These are phyloP conservation scores for Fusarium secorum DNA, from an alignment of 2,329 filamentous ascomycete species.

Conservation along the genomic window DNA sequence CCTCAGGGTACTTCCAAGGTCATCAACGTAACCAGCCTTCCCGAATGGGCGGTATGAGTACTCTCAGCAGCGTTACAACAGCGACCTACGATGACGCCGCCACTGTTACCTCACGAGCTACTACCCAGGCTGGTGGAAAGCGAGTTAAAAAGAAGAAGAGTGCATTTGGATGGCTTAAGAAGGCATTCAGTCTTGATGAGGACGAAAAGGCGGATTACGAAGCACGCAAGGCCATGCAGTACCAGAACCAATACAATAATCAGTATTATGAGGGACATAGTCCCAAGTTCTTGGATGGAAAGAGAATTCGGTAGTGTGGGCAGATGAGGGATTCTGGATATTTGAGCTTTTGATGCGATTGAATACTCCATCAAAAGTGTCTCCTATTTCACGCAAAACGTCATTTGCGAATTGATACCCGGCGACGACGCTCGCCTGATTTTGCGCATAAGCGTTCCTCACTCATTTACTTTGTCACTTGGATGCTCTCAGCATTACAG, in stretches of 20 bases:
- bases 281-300: constrained; percentile 65
- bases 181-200: constrained; percentile 71
- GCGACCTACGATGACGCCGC: constrained; percentile 53
- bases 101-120: constrained; percentile 40
- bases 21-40: constrained; percentile 61
- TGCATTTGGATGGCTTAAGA: constrained; percentile 73
- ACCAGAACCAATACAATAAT: constrained; percentile 52
- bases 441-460: constrained; percentile 24
- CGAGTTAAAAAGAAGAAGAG: constrained; percentile 72
- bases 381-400: constrained; percentile 20
- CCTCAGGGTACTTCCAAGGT: constrained; percentile 47
- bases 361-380: neutral
- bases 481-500: constrained; percentile 9
- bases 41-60: constrained; percentile 63
- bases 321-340: constrained; percentile 4
- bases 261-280: constrained; percentile 60
- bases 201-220: constrained; percentile 69
- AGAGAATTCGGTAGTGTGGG: constrained; percentile 50
- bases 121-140: constrained; percentile 46
- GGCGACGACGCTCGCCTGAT: constrained; percentile 28
- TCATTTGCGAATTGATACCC: constrained; percentile 42
- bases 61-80: constrained; percentile 62
- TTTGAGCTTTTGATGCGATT: neutral
- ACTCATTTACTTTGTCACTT: constrained; percentile 10
- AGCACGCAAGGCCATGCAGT: constrained; percentile 58